Evolutionary conservation across 768 basidiomycete species (phyloP), one percentile per base, ranked within the genome.

Genomic region (Baorangia bicolor): DNA sequence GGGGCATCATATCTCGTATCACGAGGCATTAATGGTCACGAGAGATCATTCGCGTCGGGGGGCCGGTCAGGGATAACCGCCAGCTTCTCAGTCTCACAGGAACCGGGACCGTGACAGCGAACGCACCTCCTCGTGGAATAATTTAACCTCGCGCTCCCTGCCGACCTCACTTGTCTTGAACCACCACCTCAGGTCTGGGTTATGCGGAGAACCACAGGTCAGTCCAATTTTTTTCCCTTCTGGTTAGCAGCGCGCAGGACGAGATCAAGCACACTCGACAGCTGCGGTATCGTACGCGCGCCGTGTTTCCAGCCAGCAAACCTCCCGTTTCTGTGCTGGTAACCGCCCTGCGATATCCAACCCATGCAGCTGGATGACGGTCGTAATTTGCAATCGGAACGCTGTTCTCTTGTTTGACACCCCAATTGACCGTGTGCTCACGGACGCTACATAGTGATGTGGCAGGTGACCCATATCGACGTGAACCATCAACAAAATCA

Each of bases 381-480:
- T 60, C 35, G 56, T 67, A 57, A 68, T 67, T 68, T 68, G 67
- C 67, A 68, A 68, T 60, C 69, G 61, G 67, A 63, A 43, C 28
- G 37, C 33, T 53, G 2, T 2, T 49, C 23, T 39, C 14, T 56
- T 20, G 6, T 45, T 31, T 43, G n/a, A 28, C 13, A 14, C 33
- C 13, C 31, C 25, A 28, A 45, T n/a, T n/a, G n/a, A n/a, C 25
- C n/a, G 2, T 21, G 3, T 23, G 20, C 59, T 60, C 40, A 50
- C 28, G 16, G 25, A 27, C 7, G 8, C 5, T 27, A 8, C n/a
- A n/a, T n/a, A 48, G 34, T n/a, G 23, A n/a, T n/a, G n/a, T n/a
- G n/a, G n/a, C n/a, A n/a, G n/a, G n/a, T n/a, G n/a, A n/a, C n/a
- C n/a, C n/a, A n/a, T n/a, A n/a, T n/a, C n/a, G n/a, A n/a, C n/a